These are phyloP conservation scores for Mucor ambiguus DNA, from an alignment of 371 early-diverging fungal species.

Conservation along the genomic window DNA sequence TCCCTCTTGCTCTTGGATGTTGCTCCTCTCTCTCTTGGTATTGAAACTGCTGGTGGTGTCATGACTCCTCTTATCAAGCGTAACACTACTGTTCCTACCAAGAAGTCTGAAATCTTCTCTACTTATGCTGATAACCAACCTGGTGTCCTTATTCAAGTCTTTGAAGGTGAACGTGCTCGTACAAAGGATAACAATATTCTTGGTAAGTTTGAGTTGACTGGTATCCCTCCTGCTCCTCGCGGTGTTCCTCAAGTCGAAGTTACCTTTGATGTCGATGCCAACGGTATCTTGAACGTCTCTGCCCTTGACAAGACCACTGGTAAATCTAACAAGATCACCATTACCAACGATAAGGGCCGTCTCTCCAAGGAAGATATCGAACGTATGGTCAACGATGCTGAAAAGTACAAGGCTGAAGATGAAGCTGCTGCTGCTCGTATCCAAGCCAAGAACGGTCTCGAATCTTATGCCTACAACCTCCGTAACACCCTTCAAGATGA, in stretches of 20 bases:
- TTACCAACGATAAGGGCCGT: conserved; percentile 89
- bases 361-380: conserved; percentile 89
- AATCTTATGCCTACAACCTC: conserved; percentile 85
- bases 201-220: conserved; percentile 85
- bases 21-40: conserved; percentile 86
- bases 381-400: conserved; percentile 88
- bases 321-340: conserved; percentile 75
- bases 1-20: conserved; percentile 84
- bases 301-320: conserved; percentile 93
- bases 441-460: conserved; percentile 83
- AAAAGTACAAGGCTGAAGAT: conserved; percentile 88
- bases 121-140: conserved; percentile 94
- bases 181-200: conserved; percentile 90
- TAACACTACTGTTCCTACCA: conserved; percentile 89
- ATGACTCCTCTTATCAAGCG: conserved; percentile 76
- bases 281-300: conserved; percentile 92
- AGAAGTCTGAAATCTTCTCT: conserved; percentile 87
- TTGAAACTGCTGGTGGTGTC: conserved; percentile 90
- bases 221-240: conserved; percentile 86
- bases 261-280: conserved; percentile 91
- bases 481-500: conserved; percentile 83
- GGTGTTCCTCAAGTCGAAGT: conserved; percentile 91
- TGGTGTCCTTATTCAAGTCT: conserved; percentile 87
- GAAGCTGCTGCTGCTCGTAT: conserved; percentile 81
- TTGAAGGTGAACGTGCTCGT: conserved; percentile 88